Evolutionary conservation across 176 grass and related monocot species (phyloP), one percentile per base, ranked within the genome.

Genomic region (Ananas comosus): DNA sequence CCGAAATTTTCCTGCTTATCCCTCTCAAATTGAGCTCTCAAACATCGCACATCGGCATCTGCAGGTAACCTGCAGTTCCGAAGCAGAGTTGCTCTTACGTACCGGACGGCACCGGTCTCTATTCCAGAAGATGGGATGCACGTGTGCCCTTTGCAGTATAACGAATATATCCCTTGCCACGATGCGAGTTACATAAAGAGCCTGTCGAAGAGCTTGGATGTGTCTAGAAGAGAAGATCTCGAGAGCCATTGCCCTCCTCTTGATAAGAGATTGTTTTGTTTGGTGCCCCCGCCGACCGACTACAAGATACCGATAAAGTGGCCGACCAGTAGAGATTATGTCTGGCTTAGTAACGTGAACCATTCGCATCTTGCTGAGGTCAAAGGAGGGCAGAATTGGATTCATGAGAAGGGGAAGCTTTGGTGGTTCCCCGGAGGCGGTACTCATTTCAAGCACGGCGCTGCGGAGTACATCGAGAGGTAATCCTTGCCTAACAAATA

Each of bases 361-460:
- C 94, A 99, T 83, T 99, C 89, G 13, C 89, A 53, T 72, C 89
- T 99, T 54, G 85, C 94, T 48, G 82, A 99, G 48, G 86, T 99
- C 1, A 93, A 99, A 90, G 89, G 89, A 51, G 94, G 94, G 50
- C 94, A 99, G 65, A 99, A 99, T 59, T 99, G 94, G 94, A 89
- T 93, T 57, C 94, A 99, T 68, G 78, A 84, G 64, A 93, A 90
- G 70, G 94, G 87, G 2, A 83, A 88, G 23, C 86, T 93, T 27
- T 99, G 90, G 94, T 99, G 94, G 89, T 93, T 96, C 81, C 93
- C 94, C 58, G 94, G 94, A 51, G 94, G 94, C 3, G 94, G 94
- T 33, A 99, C 90, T 65, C 94, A 92, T 80, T 97, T 97, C 82
- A 97, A 97, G 74, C 82, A 88, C 83, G 89, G 94, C 16, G 89